These are phyloP conservation scores for Pseudocercospora crystallina DNA, from an alignment of 2,329 filamentous ascomycete genomes.

Conservation along the genomic window DNA sequence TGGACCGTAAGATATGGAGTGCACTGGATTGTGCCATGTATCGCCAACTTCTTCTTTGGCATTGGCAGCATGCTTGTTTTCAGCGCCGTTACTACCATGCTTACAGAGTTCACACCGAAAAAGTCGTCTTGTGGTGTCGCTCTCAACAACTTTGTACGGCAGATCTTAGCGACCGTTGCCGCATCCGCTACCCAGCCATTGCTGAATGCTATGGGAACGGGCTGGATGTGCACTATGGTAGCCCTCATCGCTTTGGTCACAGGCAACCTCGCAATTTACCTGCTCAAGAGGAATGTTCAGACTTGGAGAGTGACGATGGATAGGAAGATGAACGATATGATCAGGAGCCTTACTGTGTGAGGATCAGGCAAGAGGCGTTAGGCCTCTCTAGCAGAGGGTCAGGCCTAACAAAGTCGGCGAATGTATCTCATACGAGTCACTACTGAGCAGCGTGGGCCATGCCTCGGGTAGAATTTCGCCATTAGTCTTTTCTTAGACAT, in stretches of 20 bases:
- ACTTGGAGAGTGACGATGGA: constrained; percentile 33
- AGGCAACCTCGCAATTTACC: constrained; percentile 29
- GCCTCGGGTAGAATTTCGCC: too few species aligned
- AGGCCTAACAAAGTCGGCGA: too few species aligned
- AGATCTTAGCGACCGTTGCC: constrained; percentile 72
- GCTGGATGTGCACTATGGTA: constrained; percentile 69
- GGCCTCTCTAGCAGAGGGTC: too few species aligned
- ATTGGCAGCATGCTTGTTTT: constrained; percentile 76
- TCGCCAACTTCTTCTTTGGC: constrained; percentile 58
- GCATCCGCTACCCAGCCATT: constrained; percentile 69
- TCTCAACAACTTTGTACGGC: constrained; percentile 76
- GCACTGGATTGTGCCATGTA: constrained; percentile 27
- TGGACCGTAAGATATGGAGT: constrained; percentile 67
- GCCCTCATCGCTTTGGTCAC: constrained; percentile 28
- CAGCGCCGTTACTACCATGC: constrained; percentile 70
- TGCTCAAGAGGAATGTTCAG: constrained; percentile 31
- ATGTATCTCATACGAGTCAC: too few species aligned
- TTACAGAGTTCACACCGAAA: constrained; percentile 78
- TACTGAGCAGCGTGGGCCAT: too few species aligned
- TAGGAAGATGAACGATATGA: too few species aligned
- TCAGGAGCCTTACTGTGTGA: too few species aligned
- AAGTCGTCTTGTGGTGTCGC: constrained; percentile 71
- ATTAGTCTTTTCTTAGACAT: too few species aligned
- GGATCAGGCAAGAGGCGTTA: too few species aligned
- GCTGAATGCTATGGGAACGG: constrained; percentile 67